A percentile compares a stretch with the other conserved stretches of the same genome.
Conservation (phyloP, 2,329 filamentous ascomycete species). For the Paracoccidioides lutzii region DNA sequence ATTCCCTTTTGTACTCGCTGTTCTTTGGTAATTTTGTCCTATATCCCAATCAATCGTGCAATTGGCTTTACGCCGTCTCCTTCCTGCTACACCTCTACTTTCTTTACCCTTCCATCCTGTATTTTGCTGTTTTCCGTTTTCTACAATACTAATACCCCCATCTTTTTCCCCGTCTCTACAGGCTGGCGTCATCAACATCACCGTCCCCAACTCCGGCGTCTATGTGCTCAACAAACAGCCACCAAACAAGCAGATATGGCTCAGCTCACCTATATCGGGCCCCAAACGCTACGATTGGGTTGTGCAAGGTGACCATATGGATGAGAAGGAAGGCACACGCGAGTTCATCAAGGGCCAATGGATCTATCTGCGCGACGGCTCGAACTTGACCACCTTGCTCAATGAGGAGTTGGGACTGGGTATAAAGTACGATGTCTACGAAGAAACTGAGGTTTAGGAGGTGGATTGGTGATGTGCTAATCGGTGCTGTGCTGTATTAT, state of each 20-base stretch:
- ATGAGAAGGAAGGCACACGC: constrained; percentile 62
- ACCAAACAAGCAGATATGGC: constrained; percentile 94
- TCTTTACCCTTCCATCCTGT: background rate
- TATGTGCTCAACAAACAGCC: constrained; percentile 99
- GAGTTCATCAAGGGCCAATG: constrained; percentile 50
- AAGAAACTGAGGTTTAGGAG: constrained; percentile 14
- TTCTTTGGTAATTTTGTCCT: background rate
- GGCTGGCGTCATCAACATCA: constrained; percentile 75
- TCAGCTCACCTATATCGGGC: constrained; percentile 78
- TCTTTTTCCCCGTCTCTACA: constrained; percentile 24
- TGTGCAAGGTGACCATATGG: constrained; percentile 53
- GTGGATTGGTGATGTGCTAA: constrained; percentile 3
- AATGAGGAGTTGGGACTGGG: constrained; percentile 62
- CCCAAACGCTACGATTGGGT: constrained; percentile 94
- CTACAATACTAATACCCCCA: constrained; percentile 4
- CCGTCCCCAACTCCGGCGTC: constrained; percentile 55
- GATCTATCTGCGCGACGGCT: constrained; percentile 80
- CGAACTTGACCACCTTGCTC: constrained; percentile 58
- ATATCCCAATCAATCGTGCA: background rate
- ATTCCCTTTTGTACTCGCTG: no score
- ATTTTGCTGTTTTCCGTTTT: background rate
- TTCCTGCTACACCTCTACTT: background rate
- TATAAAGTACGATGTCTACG: constrained; percentile 33
- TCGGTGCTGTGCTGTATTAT: background rate
- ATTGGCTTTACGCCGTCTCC: background rate